Conservation (phyloP, 2,329 filamentous ascomycete genomes). For the Talaromyces islandicus region DNA sequence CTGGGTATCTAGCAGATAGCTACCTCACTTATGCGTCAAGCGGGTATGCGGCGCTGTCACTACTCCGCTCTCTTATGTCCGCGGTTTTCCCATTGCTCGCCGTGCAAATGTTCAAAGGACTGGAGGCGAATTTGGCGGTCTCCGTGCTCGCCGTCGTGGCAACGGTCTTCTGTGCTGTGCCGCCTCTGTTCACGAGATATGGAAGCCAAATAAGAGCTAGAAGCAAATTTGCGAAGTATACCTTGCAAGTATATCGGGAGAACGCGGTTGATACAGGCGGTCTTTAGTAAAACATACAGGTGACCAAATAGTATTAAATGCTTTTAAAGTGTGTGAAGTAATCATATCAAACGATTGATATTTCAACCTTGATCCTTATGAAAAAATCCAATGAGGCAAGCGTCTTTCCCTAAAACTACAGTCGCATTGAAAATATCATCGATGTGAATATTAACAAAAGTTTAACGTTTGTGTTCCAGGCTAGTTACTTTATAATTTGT, state of each 20-base stretch:
- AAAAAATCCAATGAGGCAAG: background rate
- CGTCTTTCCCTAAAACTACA: background rate
- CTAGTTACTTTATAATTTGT: background rate
- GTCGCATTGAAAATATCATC: background rate
- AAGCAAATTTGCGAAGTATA: conserved; percentile 34
- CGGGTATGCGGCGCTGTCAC: conserved; percentile 37
- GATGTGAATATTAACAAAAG: no score
- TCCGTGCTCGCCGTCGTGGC: conserved; percentile 37
- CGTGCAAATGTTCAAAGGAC: conserved; percentile 31
- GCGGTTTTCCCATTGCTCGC: conserved; percentile 39
- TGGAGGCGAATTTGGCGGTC: conserved; percentile 36
- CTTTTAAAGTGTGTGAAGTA: background rate
- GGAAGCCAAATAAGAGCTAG: conserved; percentile 29
- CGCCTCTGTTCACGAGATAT: conserved; percentile 32
- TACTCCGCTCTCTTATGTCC: conserved; percentile 34
- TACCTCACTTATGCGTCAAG: conserved; percentile 42
- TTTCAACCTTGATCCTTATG: background rate
- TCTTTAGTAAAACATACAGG: background rate
- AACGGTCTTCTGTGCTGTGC: conserved; percentile 35
- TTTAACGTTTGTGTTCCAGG: background rate
- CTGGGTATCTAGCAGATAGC: conserved; percentile 41
- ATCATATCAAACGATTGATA: background rate
- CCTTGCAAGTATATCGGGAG: conserved; percentile 21
- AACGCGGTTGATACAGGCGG: conserved; percentile 17
- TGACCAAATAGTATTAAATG: background rate